Conservation (phyloP, 192 early-diverging fungal species). For the Coemansia asiatica region DNA sequence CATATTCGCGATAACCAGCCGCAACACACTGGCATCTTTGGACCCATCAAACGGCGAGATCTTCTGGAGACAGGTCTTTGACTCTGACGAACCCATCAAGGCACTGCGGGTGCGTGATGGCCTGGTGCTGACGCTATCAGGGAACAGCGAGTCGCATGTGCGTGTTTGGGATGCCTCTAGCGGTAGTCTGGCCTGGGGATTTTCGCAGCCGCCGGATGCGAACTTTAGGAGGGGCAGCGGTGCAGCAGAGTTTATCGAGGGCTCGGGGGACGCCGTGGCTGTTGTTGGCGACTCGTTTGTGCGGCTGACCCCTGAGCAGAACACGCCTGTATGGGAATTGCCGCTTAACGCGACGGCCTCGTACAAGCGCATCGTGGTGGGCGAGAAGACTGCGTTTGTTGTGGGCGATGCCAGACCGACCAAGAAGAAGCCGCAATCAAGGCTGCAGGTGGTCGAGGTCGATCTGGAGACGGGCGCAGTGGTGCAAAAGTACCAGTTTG, state of each 20-base stretch:
- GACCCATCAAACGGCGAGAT: constrained; percentile 66
- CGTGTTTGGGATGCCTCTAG: constrained; percentile 54
- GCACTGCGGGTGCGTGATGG: constrained; percentile 45
- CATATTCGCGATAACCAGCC: constrained; percentile 65
- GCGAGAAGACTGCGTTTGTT: constrained; percentile 30
- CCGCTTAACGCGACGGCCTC: constrained; percentile 31
- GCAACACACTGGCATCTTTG: constrained; percentile 73
- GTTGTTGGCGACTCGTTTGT: constrained; percentile 41
- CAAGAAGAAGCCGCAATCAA: constrained; percentile 14
- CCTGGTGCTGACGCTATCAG: constrained; percentile 37
- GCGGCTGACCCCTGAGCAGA: constrained; percentile 19
- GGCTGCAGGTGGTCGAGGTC: constrained; percentile 43
- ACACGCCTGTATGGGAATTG: constrained; percentile 36
- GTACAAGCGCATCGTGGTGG: constrained; percentile 43
- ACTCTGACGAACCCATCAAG: constrained; percentile 59
- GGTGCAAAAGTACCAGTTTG: constrained; percentile 43
- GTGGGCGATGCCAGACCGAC: constrained; percentile 36
- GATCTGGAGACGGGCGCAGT: constrained; percentile 32
- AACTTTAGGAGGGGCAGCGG: constrained; percentile 35
- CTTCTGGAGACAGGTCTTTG: constrained; percentile 77
- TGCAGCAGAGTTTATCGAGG: constrained; percentile 46
- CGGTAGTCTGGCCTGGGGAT: constrained; percentile 20
- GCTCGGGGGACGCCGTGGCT: constrained; percentile 38
- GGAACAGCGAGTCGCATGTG: constrained; percentile 22
- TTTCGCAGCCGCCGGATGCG: constrained; percentile 24